phyloP scores from a whole-genome alignment of 1,284 basidiomycete species.

The Malassezia equina region DNA sequence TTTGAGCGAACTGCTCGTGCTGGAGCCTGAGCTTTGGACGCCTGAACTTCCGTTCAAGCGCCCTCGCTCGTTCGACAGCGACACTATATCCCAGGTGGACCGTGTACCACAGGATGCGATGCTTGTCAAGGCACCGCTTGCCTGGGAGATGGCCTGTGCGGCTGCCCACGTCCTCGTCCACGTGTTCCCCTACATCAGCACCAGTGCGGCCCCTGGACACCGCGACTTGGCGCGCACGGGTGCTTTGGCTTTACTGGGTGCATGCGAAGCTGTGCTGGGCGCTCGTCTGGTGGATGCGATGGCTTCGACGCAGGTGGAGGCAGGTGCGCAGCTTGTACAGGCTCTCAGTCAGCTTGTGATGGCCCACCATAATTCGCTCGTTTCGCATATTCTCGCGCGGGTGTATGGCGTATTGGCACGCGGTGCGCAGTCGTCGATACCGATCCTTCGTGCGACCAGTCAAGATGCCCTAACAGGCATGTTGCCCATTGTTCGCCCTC shows the following conservation, averaged over 20 bases:
- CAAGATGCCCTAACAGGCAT: background rate
- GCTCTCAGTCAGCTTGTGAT: background rate
- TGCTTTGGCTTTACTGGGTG: constrained; percentile 17
- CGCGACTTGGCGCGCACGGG: constrained; percentile 22
- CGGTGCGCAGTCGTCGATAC: background rate
- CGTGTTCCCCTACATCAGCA: constrained; percentile 20
- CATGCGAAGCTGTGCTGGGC: constrained; percentile 24
- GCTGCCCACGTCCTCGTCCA: constrained; percentile 19
- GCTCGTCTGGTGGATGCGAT: background rate
- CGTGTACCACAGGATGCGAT: constrained; percentile 21
- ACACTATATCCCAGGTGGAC: constrained; percentile 18
- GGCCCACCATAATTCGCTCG: background rate
- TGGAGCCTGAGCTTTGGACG: background rate
- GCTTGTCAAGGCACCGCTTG: constrained; percentile 13
- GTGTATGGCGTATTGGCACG: background rate
- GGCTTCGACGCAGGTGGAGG: background rate
- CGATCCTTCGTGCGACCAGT: constrained; percentile 2
- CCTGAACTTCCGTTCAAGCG: constrained; percentile 19
- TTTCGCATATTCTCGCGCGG: constrained; percentile 7
- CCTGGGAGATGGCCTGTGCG: constrained; percentile 14
- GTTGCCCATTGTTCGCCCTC: constrained; percentile 3
- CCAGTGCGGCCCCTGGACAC: constrained; percentile 19
- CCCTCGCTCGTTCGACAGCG: constrained; percentile 29
- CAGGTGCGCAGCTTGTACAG: background rate
- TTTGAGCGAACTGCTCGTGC: constrained; percentile 2